Percentiles rank a stretch among this genome's conserved stretches.
Evolutionary conservation across 2,329 filamentous ascomycete genomes (phyloP).

Genomic region (Cylindrodendrum hubeiense): DNA sequence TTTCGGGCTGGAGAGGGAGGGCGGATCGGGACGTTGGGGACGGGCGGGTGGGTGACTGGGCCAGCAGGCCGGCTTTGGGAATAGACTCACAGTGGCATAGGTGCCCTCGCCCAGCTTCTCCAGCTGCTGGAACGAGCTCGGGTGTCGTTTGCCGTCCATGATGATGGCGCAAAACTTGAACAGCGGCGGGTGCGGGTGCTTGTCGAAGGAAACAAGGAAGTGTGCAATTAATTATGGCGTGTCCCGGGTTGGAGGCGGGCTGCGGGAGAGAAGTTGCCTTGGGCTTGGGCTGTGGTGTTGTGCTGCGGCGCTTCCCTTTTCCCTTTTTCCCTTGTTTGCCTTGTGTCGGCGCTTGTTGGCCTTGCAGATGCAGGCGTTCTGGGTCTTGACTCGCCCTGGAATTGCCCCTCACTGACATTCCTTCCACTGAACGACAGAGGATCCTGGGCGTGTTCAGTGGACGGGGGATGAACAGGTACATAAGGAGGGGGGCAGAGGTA

Average conservation of each 20-base stretch:
- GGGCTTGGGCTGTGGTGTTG: slow-evolving; percentile 14
- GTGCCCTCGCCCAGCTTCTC: slow-evolving; percentile 99
- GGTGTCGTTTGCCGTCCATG: slow-evolving; percentile 94
- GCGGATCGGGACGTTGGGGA: not conserved
- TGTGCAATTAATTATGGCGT: slow-evolving; percentile 1
- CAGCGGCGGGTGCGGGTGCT: not conserved
- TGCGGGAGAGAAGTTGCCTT: slow-evolving; percentile 9
- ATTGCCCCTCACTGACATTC: not conserved
- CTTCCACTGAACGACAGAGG: not conserved
- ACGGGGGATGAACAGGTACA: not conserved
- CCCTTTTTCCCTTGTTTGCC: not conserved
- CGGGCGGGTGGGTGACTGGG: not conserved
- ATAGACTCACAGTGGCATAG: slow-evolving; percentile 86
- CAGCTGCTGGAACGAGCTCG: slow-evolving; percentile 98
- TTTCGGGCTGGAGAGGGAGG: not conserved
- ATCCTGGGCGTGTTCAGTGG: not conserved
- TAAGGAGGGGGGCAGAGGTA: not conserved
- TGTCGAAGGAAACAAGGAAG: not conserved
- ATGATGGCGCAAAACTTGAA: slow-evolving; percentile 33
- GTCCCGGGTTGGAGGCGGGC: not conserved
- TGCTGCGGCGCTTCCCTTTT: not conserved
- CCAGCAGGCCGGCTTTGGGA: not conserved
- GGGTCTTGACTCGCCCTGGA: not conserved
- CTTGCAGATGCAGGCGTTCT: not conserved
- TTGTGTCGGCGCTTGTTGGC: not conserved